phyloP scores from a whole-genome alignment of 495 filamentous ascomycete species.

The Aspergillus taichungensis region DNA sequence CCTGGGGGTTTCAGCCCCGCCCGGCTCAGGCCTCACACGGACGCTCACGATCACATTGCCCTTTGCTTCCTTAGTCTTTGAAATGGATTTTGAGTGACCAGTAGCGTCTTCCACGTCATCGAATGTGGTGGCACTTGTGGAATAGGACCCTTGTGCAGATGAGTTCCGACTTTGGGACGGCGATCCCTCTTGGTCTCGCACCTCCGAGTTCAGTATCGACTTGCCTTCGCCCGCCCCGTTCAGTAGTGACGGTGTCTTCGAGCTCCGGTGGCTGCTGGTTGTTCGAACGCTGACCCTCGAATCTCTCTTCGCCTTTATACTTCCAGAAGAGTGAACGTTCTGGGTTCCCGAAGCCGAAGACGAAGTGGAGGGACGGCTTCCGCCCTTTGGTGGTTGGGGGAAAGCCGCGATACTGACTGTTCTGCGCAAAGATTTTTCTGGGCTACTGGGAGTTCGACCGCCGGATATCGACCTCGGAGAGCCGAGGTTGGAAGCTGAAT shows the following conservation, averaged over 20 bases:
- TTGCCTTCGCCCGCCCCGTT: slow-evolving; percentile 71
- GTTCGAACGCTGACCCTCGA: slow-evolving; percentile 34
- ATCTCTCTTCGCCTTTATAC: slow-evolving; percentile 23
- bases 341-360: slow-evolving; percentile 26
- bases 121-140: slow-evolving; percentile 80
- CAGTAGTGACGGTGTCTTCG: slow-evolving; percentile 61
- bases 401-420: slow-evolving; percentile 88
- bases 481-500: slow-evolving; percentile 31
- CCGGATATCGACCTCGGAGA: slow-evolving; percentile 33
- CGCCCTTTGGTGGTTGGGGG: slow-evolving; percentile 72
- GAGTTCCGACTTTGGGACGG: slow-evolving; percentile 83
- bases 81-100: slow-evolving; percentile 21
- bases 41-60: slow-evolving; percentile 97
- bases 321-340: slow-evolving; percentile 18
- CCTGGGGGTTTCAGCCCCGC: slow-evolving; percentile 47
- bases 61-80: slow-evolving; percentile 57
- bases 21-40: slow-evolving; percentile 76
- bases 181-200: slow-evolving; percentile 64
- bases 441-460: slow-evolving; percentile 27
- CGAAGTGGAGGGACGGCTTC: slow-evolving; percentile 37
- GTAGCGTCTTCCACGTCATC: slow-evolving; percentile 49
- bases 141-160: slow-evolving; percentile 82
- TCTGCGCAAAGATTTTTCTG: slow-evolving; percentile 63
- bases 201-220: slow-evolving; percentile 49
- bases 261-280: slow-evolving; percentile 39